Evolutionary conservation across 352 stramenopile genomes (phyloP).

Genomic region (Globisporangium rhizosaccharum): DNA sequence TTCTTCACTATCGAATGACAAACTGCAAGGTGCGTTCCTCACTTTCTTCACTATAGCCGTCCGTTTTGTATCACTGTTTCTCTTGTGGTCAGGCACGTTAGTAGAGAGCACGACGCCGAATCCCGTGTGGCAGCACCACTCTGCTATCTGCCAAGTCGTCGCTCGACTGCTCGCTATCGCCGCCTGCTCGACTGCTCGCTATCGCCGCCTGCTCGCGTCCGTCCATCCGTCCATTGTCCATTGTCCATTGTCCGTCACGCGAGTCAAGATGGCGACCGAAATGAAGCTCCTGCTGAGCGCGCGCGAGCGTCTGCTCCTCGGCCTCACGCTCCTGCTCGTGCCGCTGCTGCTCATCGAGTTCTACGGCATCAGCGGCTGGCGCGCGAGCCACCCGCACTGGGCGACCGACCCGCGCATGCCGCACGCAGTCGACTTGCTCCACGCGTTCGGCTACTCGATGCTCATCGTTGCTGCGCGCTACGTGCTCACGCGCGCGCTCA

Average conservation of each 20-base stretch:
- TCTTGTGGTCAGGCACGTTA: too few relatives aligned
- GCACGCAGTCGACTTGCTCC: slow-evolving; percentile 34
- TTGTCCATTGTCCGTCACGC: background rate
- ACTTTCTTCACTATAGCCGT: too few relatives aligned
- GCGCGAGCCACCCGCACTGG: slow-evolving; percentile 27
- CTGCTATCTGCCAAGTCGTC: too few relatives aligned
- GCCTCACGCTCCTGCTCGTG: slow-evolving; percentile 50
- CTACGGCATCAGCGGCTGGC: slow-evolving; percentile 42
- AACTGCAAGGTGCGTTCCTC: too few relatives aligned
- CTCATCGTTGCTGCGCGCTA: slow-evolving; percentile 40
- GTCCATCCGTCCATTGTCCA: too few relatives aligned
- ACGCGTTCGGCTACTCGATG: slow-evolving; percentile 24
- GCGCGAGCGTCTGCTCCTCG: slow-evolving; percentile 58
- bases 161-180: too few relatives aligned
- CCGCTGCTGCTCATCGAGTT: slow-evolving; percentile 51
- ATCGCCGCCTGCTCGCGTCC: background rate
- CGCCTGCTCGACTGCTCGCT: too few relatives aligned
- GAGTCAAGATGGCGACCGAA: slow-evolving; percentile 28
- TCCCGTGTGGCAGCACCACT: too few relatives aligned
- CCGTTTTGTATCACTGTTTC: too few relatives aligned
- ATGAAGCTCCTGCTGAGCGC: slow-evolving; percentile 54
- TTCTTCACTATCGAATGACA: too few relatives aligned
- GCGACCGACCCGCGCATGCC: slow-evolving; percentile 33
- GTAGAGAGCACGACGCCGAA: too few relatives aligned
- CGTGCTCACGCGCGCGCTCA: slow-evolving; percentile 26